Evolutionary conservation across 1,284 basidiomycete species (phyloP).

Genomic region (Microbotryum saponariae): DNA sequence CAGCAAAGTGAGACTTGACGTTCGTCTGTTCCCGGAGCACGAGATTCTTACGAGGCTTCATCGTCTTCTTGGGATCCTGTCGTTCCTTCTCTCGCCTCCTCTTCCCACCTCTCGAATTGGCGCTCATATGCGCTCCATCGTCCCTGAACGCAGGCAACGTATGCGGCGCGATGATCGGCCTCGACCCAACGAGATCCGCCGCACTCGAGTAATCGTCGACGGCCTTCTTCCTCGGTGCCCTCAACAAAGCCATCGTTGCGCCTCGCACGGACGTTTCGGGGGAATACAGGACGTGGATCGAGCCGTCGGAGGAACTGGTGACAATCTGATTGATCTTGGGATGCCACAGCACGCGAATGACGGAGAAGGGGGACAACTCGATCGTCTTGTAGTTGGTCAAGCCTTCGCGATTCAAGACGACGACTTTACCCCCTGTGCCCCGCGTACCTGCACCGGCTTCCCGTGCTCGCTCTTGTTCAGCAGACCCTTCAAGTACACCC

Average conservation of each 20-base stretch:
- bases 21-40: too few relatives aligned
- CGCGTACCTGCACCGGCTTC: conserved; percentile 34
- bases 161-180: conserved; percentile 78
- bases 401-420: conserved; percentile 51
- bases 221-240: conserved; percentile 54
- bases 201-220: conserved; percentile 63
- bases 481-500: conserved; percentile 23
- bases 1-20: neutral
- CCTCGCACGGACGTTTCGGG: conserved; percentile 79
- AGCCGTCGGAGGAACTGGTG: conserved; percentile 75
- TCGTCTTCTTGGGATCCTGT: conserved; percentile 77
- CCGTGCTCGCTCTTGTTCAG: conserved; percentile 57
- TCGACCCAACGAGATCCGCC: conserved; percentile 32
- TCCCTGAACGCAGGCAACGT: conserved; percentile 82
- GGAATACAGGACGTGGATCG: conserved; percentile 82
- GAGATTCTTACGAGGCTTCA: conserved; percentile 52
- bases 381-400: conserved; percentile 53
- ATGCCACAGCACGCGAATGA: conserved; percentile 86
- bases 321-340: conserved; percentile 94
- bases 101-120: conserved; percentile 49
- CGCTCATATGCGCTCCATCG: conserved; percentile 44
- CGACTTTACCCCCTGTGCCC: conserved; percentile 51
- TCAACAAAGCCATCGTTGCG: conserved; percentile 70
- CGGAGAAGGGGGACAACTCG: conserved; percentile 58
- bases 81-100: conserved; percentile 79